Conservation (phyloP, 345 rosid species). For the Citrus mangshanensis region DNA sequence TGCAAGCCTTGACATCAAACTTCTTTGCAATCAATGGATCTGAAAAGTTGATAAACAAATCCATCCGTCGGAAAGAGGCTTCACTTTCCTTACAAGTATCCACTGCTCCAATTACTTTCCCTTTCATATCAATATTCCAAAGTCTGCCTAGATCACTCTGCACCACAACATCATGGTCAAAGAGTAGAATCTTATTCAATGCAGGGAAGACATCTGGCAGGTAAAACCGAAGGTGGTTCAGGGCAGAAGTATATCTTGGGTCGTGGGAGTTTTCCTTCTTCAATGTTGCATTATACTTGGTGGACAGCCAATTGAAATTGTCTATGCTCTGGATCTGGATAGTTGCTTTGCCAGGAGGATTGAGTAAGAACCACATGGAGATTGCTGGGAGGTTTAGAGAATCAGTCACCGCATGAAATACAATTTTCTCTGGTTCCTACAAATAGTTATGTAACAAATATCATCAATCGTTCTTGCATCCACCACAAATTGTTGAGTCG, state of each 20-base stretch:
- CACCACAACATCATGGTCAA: constrained; percentile 95
- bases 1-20: constrained; percentile 64
- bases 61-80: constrained; percentile 57
- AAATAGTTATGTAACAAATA: constrained; percentile 20
- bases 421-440: constrained; percentile 71
- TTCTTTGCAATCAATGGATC: constrained; percentile 56
- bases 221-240: constrained; percentile 88
- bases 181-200: constrained; percentile 65
- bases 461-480: constrained; percentile 4
- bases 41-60: constrained; percentile 62
- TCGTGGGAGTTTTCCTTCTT: constrained; percentile 57
- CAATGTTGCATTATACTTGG: constrained; percentile 45
- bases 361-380: constrained; percentile 85
- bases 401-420: constrained; percentile 84
- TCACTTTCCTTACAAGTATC: constrained; percentile 74
- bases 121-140: constrained; percentile 73
- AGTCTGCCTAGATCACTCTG: constrained; percentile 66
- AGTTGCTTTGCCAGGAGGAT: constrained; percentile 58
- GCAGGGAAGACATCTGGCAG: constrained; percentile 76
- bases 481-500: background rate
- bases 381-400: constrained; percentile 81
- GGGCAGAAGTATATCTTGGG: constrained; percentile 61
- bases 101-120: constrained; percentile 85
- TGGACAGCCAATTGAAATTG: constrained; percentile 56
- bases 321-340: constrained; percentile 66